phyloP scores from a whole-genome alignment of 768 basidiomycete genomes.

The Psilocybe cubensis region DNA sequence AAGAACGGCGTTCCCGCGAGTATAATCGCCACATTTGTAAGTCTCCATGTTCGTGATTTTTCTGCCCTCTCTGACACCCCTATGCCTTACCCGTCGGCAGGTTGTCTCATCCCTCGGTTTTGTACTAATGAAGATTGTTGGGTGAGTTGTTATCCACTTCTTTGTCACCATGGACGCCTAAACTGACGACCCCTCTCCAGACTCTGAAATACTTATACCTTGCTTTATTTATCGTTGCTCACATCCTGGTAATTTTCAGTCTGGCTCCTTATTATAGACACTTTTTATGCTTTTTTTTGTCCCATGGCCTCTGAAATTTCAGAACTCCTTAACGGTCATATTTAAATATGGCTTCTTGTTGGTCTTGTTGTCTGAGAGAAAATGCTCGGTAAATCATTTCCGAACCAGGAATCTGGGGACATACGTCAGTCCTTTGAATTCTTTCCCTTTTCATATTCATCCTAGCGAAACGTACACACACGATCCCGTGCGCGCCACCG shows the following conservation, averaged over 20 bases:
- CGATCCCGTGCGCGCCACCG: slow-evolving; percentile 9
- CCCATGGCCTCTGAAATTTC: background rate
- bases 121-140: slow-evolving; percentile 70
- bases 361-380: background rate
- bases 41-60: slow-evolving; percentile 22
- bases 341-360: slow-evolving; percentile 4
- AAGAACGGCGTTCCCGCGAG: slow-evolving; percentile 96
- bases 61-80: slow-evolving; percentile 7
- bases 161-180: background rate
- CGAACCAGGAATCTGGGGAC: slow-evolving; percentile 12
- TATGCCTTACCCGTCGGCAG: slow-evolving; percentile 36
- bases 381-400: background rate
- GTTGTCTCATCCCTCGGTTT: slow-evolving; percentile 88
- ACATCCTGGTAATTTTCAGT: background rate
- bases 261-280: background rate
- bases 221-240: slow-evolving; percentile 2
- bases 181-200: slow-evolving; percentile 4
- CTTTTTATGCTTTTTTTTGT: background rate
- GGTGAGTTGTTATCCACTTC: slow-evolving; percentile 47
- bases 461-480: background rate
- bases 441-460: background rate
- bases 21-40: slow-evolving; percentile 80
- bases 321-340: background rate
- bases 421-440: slow-evolving; percentile 9
- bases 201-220: slow-evolving; percentile 15